Evolutionary conservation across 306 rosid genomes (phyloP), one percentile per base, ranked within the genome.

Genomic region (Ormosia semicastrata): DNA sequence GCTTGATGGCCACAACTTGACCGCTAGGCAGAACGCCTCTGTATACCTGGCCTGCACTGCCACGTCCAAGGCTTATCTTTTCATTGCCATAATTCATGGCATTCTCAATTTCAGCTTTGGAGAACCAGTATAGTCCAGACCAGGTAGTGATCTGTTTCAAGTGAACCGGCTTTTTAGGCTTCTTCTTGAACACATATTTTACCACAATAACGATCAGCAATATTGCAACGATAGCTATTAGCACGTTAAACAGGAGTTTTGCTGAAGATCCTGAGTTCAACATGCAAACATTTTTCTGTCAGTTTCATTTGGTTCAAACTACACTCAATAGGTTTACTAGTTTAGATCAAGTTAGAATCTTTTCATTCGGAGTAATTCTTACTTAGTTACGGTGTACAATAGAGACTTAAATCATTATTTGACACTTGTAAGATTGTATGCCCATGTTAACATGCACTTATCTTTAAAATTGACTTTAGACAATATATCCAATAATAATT

Each of bases 21-120:
- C 98, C 98, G 47, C 97, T 94, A 0, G 98, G 98, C 12, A 94
- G 82, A 69, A 94, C 75, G 0, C 97, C 98, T 87, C 87, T 90
- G 63, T 78, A 94, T 3, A 94, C 98, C 10, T 85, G 85, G 1
- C 98, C 98, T 0, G 97, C 97, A 65, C 97, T 92, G 12, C 98
- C 98, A 13, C 97, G 66, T 33, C 98, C 97, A 1, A 94, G 85
- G 85, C 84, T 54, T 67, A 82, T 76, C 76, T 74, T 88, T 33
- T 89, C 89, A 2, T 41, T 73, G 0, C 84, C 87, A 5, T 36
- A 66, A 24, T 83, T 86, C 18, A 94, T 81, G 18, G 97, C 98
- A 8, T 54, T 89, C 74, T 88, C 94, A 49, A 94, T 94, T 89
- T 94, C 98, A 0, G 85, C 66, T 81, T 84, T 88, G 3, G 95